phyloP scores from a whole-genome alignment of 169 alveolate genomes.

The Theileria sp. region DNA sequence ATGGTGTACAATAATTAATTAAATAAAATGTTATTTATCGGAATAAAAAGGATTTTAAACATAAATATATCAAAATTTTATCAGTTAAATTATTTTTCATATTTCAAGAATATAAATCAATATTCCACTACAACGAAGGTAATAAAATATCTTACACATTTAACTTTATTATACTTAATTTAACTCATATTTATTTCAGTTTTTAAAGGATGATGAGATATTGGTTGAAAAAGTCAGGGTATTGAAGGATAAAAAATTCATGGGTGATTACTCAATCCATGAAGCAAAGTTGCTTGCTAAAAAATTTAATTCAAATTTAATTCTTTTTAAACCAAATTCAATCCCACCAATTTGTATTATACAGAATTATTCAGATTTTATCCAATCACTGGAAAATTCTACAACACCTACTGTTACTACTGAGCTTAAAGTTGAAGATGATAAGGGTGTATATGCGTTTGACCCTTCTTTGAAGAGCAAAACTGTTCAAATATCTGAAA shows the following conservation, averaged over 20 bases:
- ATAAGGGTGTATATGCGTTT: slow-evolving; percentile 22
- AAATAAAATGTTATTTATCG: background rate
- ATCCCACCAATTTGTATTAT: slow-evolving; percentile 57
- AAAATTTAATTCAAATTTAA: slow-evolving; percentile 24
- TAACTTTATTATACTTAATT: background rate
- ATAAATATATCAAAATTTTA: background rate
- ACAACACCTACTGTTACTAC: background rate
- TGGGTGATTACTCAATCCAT: slow-evolving; percentile 48
- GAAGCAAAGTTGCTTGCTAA: slow-evolving; percentile 41
- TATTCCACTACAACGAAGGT: background rate
- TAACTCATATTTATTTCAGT: slow-evolving; percentile 15
- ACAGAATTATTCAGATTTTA: slow-evolving; percentile 21
- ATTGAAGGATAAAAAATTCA: slow-evolving; percentile 41
- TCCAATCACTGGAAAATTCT: background rate
- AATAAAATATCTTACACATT: background rate
- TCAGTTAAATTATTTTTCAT: slow-evolving; percentile 6
- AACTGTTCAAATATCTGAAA: slow-evolving; percentile 54
- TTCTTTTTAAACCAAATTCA: slow-evolving; percentile 51
- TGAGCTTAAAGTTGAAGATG: background rate
- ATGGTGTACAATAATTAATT: background rate
- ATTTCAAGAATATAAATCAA: slow-evolving; percentile 12
- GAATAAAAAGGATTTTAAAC: background rate
- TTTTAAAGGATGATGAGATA: slow-evolving; percentile 45
- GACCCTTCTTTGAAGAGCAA: slow-evolving; percentile 63
- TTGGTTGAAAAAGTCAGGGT: slow-evolving; percentile 38